These are phyloP conservation scores for Phytophthora idaei DNA, from an alignment of 352 stramenopile genomes.

Conservation along the genomic window DNA sequence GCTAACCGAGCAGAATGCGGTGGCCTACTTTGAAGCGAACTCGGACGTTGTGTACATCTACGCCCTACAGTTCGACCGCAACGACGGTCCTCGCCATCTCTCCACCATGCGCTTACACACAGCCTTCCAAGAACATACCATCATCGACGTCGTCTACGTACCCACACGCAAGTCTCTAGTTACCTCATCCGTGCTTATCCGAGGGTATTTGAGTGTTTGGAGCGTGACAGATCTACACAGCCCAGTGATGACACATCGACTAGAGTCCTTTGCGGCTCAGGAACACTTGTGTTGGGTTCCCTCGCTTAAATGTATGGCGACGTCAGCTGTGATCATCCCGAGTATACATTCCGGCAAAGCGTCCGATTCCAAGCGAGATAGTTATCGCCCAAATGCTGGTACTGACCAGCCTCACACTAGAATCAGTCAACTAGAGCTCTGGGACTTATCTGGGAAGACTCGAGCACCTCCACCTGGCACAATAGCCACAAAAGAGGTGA, in stretches of 20 bases:
- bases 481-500: conserved; percentile 35
- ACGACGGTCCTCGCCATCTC: conserved; percentile 63
- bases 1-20: conserved; percentile 51
- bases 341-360: conserved; percentile 22
- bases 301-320: conserved; percentile 53
- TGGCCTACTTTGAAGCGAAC: conserved; percentile 71
- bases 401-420: conserved; percentile 45
- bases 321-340: conserved; percentile 58
- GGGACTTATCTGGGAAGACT: conserved; percentile 51
- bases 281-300: conserved; percentile 67
- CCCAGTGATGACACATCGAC: conserved; percentile 67
- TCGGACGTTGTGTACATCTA: conserved; percentile 79
- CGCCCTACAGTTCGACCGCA: conserved; percentile 60
- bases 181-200: conserved; percentile 60
- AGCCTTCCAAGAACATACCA: conserved; percentile 70
- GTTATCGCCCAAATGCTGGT: conserved; percentile 40
- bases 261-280: conserved; percentile 57
- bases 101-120: conserved; percentile 77
- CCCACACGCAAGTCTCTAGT: conserved; percentile 47
- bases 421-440: conserved; percentile 62
- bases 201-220: conserved; percentile 69
- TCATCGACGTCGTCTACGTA: conserved; percentile 68
- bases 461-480: conserved; percentile 25
- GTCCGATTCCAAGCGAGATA: conserved; percentile 24
- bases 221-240: conserved; percentile 51